Conservation (phyloP, 1,284 basidiomycete species). For the Bondarzewia mesenterica region DNA sequence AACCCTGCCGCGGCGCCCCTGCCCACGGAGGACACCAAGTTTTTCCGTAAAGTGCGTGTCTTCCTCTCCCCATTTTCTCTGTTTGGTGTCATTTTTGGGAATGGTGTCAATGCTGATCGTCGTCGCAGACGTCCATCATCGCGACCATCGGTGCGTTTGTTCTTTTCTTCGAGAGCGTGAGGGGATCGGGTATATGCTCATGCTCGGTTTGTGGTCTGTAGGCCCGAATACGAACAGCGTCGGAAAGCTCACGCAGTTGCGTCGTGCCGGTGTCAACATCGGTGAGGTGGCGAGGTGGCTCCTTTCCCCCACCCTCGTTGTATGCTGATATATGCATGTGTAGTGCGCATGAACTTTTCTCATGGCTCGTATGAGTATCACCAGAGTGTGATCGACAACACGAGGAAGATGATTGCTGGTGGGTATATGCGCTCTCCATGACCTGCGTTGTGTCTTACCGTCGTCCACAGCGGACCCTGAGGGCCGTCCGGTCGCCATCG, state of each 20-base stretch:
- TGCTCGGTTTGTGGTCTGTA: constrained; percentile 24
- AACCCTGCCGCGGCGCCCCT: constrained; percentile 62
- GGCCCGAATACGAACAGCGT: constrained; percentile 89
- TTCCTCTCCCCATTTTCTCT: constrained; percentile 2
- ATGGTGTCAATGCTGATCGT: background rate
- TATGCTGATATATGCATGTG: constrained; percentile 1
- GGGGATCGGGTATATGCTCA: constrained; percentile 6
- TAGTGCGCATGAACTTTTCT: constrained; percentile 98
- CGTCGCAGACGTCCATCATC: constrained; percentile 82
- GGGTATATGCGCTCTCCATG: constrained; percentile 1
- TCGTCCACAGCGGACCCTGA: constrained; percentile 41
- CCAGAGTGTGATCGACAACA: constrained; percentile 96
- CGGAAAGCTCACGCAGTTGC: constrained; percentile 77
- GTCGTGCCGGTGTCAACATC: constrained; percentile 90
- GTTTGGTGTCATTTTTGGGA: constrained; percentile 6
- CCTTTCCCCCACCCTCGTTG: constrained; percentile 4
- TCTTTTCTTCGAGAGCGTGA: background rate
- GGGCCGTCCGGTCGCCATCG: constrained; percentile 94
- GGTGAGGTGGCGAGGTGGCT: constrained; percentile 63
- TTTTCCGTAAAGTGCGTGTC: constrained; percentile 78
- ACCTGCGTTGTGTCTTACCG: background rate
- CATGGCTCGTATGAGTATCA: constrained; percentile 97
- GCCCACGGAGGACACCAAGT: constrained; percentile 74
- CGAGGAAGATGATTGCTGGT: constrained; percentile 78
- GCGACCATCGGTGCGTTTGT: constrained; percentile 79